Evolutionary conservation across 768 basidiomycete genomes (phyloP), one percentile per base, ranked within the genome.

Genomic region (Kwoniella newhampshirensis): DNA sequence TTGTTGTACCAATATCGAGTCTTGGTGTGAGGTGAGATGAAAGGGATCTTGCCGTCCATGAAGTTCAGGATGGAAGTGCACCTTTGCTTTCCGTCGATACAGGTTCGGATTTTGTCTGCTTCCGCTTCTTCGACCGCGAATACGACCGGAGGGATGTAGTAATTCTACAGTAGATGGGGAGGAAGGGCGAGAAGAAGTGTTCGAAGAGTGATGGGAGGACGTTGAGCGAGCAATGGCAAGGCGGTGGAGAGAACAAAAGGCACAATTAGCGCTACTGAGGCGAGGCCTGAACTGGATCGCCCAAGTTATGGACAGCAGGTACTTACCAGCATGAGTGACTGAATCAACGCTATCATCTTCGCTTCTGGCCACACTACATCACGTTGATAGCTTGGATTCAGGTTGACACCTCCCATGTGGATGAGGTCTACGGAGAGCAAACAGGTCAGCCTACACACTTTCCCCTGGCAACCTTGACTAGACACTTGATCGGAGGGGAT

Each of bases 31-130:
- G 67, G 64, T 7, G 64, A 56, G 27, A 57, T 36, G 48, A 64
- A 68, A 27, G 69, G 64, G 35, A 71, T 68, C 48, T 64, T 53
- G 36, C 69, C 69, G 55, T 68, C 64, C 54, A 68, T 66, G 51
- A 73, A 70, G 12, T 43, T 4, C 1, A 48, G 17, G 28, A 73
- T 70, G 4, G 64, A 61, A 1, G 71, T 64, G 32, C 64, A 66
- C 39, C 71, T 57, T 45, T 73, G 71, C 41, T 73, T 73, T 44
- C 71, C 71, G 57, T 73, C 71, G 54, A 73, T 70, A 30, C 67
- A 66, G 17, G 59, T 50, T 18, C 58, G 62, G 1, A 5, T 44
- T 8, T 64, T 58, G 11, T 55, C 32, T 0, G 57, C 62, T 4
- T 23, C 35, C 23, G 54, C 50, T 12, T 27, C 28, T 17, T 44